phyloP scores from a whole-genome alignment of 2,329 filamentous ascomycete species.

The Cordyceps fumosorosea region DNA sequence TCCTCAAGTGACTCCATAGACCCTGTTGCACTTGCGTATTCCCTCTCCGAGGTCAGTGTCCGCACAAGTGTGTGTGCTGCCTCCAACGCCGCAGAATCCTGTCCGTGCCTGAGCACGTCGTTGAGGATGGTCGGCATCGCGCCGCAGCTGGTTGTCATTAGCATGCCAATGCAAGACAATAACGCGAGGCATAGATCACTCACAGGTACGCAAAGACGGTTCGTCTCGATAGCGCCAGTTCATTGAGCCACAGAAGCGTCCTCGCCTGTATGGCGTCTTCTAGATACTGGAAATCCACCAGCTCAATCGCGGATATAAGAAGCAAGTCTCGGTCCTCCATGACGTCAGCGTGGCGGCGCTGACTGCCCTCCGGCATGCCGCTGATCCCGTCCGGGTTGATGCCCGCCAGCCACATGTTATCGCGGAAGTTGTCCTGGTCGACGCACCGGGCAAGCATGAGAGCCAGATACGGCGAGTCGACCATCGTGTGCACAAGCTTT shows the following conservation, averaged over 20 bases:
- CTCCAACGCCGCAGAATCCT: constrained; percentile 52
- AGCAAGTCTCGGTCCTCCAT: constrained; percentile 57
- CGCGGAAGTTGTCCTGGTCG: constrained; percentile 52
- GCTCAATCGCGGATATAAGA: constrained; percentile 55
- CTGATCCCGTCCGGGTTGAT: constrained; percentile 36
- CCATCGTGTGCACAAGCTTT: constrained; percentile 19
- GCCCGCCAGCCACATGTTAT: constrained; percentile 55
- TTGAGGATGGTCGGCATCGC: constrained; percentile 54
- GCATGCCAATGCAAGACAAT: not conserved
- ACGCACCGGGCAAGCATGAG: constrained; percentile 52
- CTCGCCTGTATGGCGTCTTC: constrained; percentile 57
- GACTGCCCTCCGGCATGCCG: constrained; percentile 19
- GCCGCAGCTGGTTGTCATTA: constrained; percentile 34
- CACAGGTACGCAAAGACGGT: constrained; percentile 53
- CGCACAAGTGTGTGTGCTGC: constrained; percentile 55
- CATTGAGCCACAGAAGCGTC: constrained; percentile 52
- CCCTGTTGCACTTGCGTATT: constrained; percentile 42
- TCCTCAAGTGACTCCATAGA: constrained; percentile 43
- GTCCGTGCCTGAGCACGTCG: constrained; percentile 55
- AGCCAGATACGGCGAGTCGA: constrained; percentile 51
- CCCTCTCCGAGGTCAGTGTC: constrained; percentile 48
- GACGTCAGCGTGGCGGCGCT: constrained; percentile 29
- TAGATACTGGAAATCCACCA: constrained; percentile 60
- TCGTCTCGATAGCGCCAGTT: constrained; percentile 48
- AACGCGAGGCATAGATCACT: not conserved